Conservation (phyloP, 139 green algal genomes). For the Volvox africanus region DNA sequence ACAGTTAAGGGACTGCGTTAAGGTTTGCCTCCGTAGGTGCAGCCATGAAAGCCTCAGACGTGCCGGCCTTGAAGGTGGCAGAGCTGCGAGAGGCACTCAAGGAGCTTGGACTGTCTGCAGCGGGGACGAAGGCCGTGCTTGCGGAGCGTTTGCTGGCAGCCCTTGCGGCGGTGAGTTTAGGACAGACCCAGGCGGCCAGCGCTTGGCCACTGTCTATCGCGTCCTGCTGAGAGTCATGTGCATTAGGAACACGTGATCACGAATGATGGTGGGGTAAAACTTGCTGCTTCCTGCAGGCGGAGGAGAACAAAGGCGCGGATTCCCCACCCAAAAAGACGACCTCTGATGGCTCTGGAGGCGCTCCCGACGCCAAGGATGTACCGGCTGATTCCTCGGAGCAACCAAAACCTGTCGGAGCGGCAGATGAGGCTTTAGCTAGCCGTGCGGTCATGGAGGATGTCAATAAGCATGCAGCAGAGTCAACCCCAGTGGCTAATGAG, state of each 20-base stretch:
- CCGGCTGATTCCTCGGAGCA: neutral
- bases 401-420: neutral
- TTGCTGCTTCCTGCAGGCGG: neutral
- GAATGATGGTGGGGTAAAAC: too few relatives aligned
- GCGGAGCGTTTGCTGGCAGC: conserved; percentile 16
- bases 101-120: conserved; percentile 39
- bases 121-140: conserved; percentile 59
- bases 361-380: neutral
- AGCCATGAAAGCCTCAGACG: conserved; percentile 12
- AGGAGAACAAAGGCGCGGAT: neutral
- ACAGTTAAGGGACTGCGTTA: neutral
- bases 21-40: neutral
- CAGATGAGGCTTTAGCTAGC: neutral
- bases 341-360: neutral
- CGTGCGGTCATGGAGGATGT: too few relatives aligned
- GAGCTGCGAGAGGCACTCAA: conserved; percentile 68
- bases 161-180: conserved; percentile 27
- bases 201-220: too few relatives aligned
- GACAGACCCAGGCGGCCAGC: neutral
- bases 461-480: neutral
- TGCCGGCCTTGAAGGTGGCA: conserved; percentile 50
- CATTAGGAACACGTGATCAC: too few relatives aligned
- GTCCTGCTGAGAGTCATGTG: too few relatives aligned
- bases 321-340: neutral
- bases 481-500: too few relatives aligned